phyloP scores from a whole-genome alignment of 2,329 filamentous ascomycete species.

The Triangularia setosa region DNA sequence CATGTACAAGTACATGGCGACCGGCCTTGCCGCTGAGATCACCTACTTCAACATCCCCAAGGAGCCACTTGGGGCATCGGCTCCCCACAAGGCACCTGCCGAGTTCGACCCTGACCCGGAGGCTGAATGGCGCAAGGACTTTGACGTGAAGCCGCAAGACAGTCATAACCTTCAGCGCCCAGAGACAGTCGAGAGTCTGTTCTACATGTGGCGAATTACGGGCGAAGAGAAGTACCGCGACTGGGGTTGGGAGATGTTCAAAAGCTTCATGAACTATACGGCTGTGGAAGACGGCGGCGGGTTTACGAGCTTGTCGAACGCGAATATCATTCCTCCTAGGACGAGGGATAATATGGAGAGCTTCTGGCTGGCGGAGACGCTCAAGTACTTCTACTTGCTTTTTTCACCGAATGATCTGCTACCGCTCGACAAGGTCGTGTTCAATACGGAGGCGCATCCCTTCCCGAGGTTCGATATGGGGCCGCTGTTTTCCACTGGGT shows the following conservation, averaged over 20 bases:
- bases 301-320: conserved; percentile 77
- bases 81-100: conserved; percentile 46
- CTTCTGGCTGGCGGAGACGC: conserved; percentile 96
- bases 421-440: conserved; percentile 79
- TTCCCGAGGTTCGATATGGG: conserved; percentile 83
- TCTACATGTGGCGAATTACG: conserved; percentile 99
- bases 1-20: conserved; percentile 88
- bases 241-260: conserved; percentile 99
- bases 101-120: conserved; percentile 49
- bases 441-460: conserved; percentile 94
- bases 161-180: conserved; percentile 90
- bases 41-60: conserved; percentile 78
- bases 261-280: conserved; percentile 82
- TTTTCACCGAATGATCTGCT: conserved; percentile 82
- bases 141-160: conserved; percentile 75
- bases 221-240: conserved; percentile 83
- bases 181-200: conserved; percentile 92
- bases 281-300: conserved; percentile 72
- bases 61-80: conserved; percentile 61
- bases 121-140: conserved; percentile 72
- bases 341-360: conserved; percentile 93
- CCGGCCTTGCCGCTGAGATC: conserved; percentile 91
- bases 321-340: conserved; percentile 65
- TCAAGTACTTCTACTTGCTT: conserved; percentile 96
- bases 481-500: conserved; percentile 73